Evolutionary conservation across 345 rosid species (phyloP).

Genomic region (Viola odorata): DNA sequence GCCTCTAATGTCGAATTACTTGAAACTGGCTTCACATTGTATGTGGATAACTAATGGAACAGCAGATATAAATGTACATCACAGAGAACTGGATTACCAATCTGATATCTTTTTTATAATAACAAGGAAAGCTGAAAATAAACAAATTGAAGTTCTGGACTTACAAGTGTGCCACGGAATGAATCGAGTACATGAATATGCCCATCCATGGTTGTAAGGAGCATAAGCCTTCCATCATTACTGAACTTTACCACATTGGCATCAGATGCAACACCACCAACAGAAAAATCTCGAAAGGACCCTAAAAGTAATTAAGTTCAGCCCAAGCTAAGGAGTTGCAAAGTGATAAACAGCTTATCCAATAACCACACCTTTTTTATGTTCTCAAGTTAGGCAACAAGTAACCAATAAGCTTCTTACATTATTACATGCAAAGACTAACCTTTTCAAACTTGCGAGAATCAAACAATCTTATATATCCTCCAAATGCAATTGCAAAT

Average conservation of each 20-base stretch:
- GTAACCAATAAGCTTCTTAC: conserved; percentile 2
- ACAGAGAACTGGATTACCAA: conserved; percentile 5
- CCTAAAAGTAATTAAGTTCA: conserved; percentile 36
- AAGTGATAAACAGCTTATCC: background rate
- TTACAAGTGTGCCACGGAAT: conserved; percentile 83
- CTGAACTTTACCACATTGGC: conserved; percentile 88
- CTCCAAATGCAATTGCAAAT: conserved; percentile 92
- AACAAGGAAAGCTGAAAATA: background rate
- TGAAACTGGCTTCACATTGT: conserved; percentile 76
- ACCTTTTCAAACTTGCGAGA: conserved; percentile 93
- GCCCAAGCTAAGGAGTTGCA: conserved; percentile 3
- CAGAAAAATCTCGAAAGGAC: conserved; percentile 85
- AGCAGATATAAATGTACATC: conserved; percentile 9
- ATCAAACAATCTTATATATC: conserved; percentile 88
- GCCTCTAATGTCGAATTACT: conserved; percentile 83
- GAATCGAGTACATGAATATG: conserved; percentile 87
- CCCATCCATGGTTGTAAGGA: conserved; percentile 87
- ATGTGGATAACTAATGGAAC: conserved; percentile 60
- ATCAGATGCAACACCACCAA: conserved; percentile 79
- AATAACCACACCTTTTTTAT: background rate
- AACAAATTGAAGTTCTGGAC: conserved; percentile 7
- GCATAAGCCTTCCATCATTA: conserved; percentile 88
- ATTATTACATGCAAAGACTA: conserved; percentile 10
- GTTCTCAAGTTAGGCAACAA: background rate
- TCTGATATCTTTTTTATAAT: background rate